phyloP scores from a whole-genome alignment of 1,284 basidiomycete species.

The Wallemia hederae region DNA sequence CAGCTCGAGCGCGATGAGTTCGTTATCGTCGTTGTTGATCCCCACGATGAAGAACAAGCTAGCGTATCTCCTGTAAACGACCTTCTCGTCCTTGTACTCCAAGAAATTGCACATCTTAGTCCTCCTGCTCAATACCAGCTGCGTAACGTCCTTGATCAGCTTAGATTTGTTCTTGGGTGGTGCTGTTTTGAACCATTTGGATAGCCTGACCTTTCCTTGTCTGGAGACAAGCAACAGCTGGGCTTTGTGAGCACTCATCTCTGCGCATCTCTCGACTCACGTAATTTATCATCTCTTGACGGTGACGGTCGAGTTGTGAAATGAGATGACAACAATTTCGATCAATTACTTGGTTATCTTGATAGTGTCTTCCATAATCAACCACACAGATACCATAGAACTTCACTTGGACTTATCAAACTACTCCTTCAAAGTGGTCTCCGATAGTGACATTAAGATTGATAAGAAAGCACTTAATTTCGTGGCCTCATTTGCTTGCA shows the following conservation, averaged over 20 bases:
- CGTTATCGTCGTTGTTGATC: slow-evolving; percentile 64
- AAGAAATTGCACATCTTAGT: slow-evolving; percentile 98
- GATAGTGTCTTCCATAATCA: no score
- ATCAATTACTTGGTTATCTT: no score
- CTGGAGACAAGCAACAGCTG: slow-evolving; percentile 77
- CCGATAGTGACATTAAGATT: no score
- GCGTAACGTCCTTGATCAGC: slow-evolving; percentile 98
- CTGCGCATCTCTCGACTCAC: neutral
- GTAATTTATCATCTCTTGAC: neutral
- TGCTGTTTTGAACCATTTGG: slow-evolving; percentile 97
- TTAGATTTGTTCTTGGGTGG: slow-evolving; percentile 79
- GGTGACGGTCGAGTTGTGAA: no score
- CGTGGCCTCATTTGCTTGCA: no score
- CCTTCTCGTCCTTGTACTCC: slow-evolving; percentile 94
- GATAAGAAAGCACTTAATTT: no score
- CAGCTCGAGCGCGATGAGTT: slow-evolving; percentile 74
- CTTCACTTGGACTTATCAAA: no score
- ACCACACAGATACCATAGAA: no score
- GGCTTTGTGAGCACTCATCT: slow-evolving; percentile 3
- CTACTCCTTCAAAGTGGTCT: no score
- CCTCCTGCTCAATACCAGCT: slow-evolving; percentile 77
- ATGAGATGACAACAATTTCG: no score
- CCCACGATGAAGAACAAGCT: slow-evolving; percentile 94
- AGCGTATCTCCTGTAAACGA: slow-evolving; percentile 91
- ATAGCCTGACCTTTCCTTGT: slow-evolving; percentile 88